These are phyloP conservation scores for Yamadazyma paraphyllophila DNA, from an alignment of 805 yeast species.

Conservation along the genomic window DNA sequence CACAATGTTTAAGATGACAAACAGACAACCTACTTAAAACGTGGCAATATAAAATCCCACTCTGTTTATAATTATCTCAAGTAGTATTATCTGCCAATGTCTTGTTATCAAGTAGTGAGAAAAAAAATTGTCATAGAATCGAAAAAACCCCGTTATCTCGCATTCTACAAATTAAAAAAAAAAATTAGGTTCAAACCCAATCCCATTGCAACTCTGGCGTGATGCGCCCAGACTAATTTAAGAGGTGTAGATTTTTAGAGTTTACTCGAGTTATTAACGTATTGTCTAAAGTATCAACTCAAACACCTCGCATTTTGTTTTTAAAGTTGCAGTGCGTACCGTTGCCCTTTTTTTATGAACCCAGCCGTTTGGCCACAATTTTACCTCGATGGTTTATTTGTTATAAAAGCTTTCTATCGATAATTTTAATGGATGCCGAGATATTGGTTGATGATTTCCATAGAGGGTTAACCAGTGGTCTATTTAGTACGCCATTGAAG, in stretches of 20 bases:
- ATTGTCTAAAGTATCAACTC: background rate
- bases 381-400: background rate
- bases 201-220: background rate
- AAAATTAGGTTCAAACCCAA: background rate
- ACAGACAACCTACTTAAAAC: too few species aligned
- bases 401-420: background rate
- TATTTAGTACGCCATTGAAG: too few species aligned
- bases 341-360: background rate
- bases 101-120: constrained; percentile 1
- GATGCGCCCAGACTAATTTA: background rate
- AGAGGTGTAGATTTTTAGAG: background rate
- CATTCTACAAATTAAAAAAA: background rate
- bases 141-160: constrained; percentile 2
- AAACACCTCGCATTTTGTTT: background rate
- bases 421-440: background rate
- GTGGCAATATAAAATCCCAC: too few species aligned
- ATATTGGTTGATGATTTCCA: too few species aligned
- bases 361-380: constrained; percentile 1
- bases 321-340: background rate
- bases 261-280: constrained; percentile 1
- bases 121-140: constrained; percentile 1
- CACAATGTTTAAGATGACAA: background rate
- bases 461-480: too few species aligned
- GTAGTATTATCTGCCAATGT: background rate
- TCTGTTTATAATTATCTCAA: background rate